Evolutionary conservation across 2,329 filamentous ascomycete genomes (phyloP), one percentile per base, ranked within the genome.

Genomic region (Dothiorella sarmentorum): DNA sequence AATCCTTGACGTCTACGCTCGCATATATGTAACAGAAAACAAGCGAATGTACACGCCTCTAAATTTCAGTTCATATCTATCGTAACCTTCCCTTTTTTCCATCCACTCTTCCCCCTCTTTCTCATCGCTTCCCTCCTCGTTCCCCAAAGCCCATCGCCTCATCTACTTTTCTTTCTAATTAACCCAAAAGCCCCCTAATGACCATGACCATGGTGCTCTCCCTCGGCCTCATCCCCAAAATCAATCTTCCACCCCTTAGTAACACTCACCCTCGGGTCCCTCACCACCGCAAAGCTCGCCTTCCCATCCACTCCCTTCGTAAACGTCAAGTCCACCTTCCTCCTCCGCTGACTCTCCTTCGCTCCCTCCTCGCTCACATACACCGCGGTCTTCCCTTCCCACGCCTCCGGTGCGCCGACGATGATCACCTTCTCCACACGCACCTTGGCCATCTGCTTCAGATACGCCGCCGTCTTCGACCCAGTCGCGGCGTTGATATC

Each of bases 351-450:
- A 64, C 70, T 76, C 68, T 72, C 77, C 64, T 75, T 76, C 35
- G 73, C 75, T 26, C 73, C 75, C 65, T 83, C 78, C 70, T 87
- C 90, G 66, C 88, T 79, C 60, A 87, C 79, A n/a, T 84, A 81
- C 3, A 84, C 82, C 69, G 83, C 75, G n/a, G 70, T 74, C 76
- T 84, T 87, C 49, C 76, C 77, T 62, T 82, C 82, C 92, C 91
- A 96, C 18, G 77, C 75, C 31, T 81, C 78, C 1, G 91, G 89
- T 2, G 90, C 90, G 43, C 90, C 90, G 18, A 97, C 85, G 49
- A 99, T 67, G 45, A 97, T 80, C 58, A 97, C 82, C 75, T 88
- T 91, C 77, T 96, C 91, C 1, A 97, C 85, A 7, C 82, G 78
- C 3, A 97, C 91, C 43, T 83, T 80, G 27, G 82, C 80, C 88